These are phyloP conservation scores for Nicotiana knightiana DNA, from an alignment of 257 asterid species.

Conservation along the genomic window DNA sequence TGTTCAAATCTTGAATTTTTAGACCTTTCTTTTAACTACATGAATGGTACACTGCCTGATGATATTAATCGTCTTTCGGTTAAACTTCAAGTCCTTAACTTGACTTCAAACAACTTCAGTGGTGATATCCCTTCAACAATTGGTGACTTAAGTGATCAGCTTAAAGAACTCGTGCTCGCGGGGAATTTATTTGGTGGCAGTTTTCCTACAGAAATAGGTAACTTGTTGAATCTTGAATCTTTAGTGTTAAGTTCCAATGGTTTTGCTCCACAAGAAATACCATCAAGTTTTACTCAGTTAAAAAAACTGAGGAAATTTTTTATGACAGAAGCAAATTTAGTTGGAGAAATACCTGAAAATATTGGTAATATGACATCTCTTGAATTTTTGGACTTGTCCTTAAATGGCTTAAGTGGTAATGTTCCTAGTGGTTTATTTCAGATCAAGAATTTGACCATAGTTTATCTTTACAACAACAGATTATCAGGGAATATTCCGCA, in stretches of 20 bases:
- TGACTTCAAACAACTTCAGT: constrained; percentile 46
- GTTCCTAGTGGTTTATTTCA: constrained; percentile 57
- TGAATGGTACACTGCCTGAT: constrained; percentile 47
- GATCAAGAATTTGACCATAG: constrained; percentile 28
- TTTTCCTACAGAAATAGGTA: constrained; percentile 56
- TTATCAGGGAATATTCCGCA: constrained; percentile 62
- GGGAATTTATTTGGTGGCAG: constrained; percentile 41
- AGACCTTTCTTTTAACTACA: constrained; percentile 52
- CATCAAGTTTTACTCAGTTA: constrained; percentile 48
- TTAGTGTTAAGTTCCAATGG: constrained; percentile 29
- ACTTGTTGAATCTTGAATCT: constrained; percentile 45
- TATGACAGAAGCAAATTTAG: constrained; percentile 39
- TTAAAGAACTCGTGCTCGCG: constrained; percentile 27
- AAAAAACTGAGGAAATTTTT: constrained; percentile 44
- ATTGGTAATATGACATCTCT: constrained; percentile 54
- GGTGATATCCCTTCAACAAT: constrained; percentile 58
- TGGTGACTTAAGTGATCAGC: constrained; percentile 36
- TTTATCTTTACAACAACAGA: constrained; percentile 41
- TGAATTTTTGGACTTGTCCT: constrained; percentile 51
- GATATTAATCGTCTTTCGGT: constrained; percentile 45
- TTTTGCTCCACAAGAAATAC: constrained; percentile 55
- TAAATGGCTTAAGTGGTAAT: constrained; percentile 43
- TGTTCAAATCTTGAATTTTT: constrained; percentile 44
- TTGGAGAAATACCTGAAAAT: constrained; percentile 59
- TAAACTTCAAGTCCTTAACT: constrained; percentile 28